Conservation (phyloP, 2,329 filamentous ascomycete species). For the Anisogramma anomala region DNA sequence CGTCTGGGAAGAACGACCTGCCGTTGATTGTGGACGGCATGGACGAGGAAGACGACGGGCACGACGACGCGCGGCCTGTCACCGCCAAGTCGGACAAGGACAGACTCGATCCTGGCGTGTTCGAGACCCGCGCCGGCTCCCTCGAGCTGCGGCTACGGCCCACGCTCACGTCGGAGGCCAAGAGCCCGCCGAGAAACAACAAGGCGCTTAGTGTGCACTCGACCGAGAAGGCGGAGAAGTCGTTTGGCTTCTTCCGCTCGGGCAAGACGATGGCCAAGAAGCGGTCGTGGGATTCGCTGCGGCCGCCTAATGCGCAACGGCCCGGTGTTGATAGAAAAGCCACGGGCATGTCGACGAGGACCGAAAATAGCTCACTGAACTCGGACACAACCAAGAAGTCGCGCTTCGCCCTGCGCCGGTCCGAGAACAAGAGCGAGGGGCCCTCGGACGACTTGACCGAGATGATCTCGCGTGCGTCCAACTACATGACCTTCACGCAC, state of each 20-base stretch:
- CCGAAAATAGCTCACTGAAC: constrained; percentile 25
- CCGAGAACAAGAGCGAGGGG: constrained; percentile 42
- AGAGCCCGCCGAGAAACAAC: constrained; percentile 27
- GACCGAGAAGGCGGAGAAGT: constrained; percentile 30
- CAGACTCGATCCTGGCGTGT: constrained; percentile 27
- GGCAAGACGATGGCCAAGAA: constrained; percentile 38
- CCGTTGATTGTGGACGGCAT: constrained; percentile 43
- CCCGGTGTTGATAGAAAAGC: constrained; percentile 35
- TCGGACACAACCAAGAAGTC: constrained; percentile 35
- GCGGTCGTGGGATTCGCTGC: constrained; percentile 45
- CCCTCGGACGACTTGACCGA: constrained; percentile 82
- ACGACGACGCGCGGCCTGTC: constrained; percentile 18
- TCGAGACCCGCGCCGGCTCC: constrained; percentile 55
- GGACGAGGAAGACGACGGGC: constrained; percentile 30
- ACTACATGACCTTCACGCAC: constrained; percentile 94
- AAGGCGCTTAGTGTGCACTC: constrained; percentile 40
- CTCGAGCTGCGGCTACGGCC: constrained; percentile 75
- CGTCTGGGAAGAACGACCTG: constrained; percentile 42
- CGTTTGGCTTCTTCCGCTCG: constrained; percentile 41
- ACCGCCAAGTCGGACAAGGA: constrained; percentile 34
- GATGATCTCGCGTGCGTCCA: constrained; percentile 91
- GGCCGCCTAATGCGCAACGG: constrained; percentile 28
- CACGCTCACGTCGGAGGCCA: constrained; percentile 54
- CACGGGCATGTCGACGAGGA: constrained; percentile 33
- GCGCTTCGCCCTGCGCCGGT: constrained; percentile 44